Percentiles rank a stretch among this genome's conserved stretches.
phyloP scores from a whole-genome alignment of 495 filamentous ascomycete genomes.

The Neurospora sp. region DNA sequence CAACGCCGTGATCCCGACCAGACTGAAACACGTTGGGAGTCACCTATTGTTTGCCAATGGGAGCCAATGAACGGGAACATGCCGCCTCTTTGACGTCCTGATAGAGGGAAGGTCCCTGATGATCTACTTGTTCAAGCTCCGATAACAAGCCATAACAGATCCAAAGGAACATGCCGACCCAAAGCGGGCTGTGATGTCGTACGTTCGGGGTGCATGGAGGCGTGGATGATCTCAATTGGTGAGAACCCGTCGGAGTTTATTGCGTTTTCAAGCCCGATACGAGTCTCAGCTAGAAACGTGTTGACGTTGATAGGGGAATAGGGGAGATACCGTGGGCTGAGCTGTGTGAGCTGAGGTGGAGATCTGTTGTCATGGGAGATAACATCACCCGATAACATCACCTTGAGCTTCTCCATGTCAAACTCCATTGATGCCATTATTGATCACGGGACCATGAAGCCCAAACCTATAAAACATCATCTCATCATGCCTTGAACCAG shows the following conservation, averaged over 20 bases:
- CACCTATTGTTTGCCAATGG: background rate
- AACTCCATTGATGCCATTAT: background rate
- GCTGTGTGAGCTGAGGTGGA: background rate
- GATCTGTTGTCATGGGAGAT: background rate
- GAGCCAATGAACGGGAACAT: background rate
- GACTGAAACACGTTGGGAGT: background rate
- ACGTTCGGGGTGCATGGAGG: background rate
- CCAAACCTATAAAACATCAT: background rate
- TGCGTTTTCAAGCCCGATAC: background rate
- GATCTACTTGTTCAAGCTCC: background rate
- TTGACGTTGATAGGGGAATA: background rate
- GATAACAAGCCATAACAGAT: background rate
- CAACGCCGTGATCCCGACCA: background rate
- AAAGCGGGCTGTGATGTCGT: background rate
- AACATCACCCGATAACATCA: background rate
- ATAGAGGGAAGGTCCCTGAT: background rate
- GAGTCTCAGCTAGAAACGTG: background rate
- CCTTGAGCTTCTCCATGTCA: background rate
- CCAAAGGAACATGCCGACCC: background rate
- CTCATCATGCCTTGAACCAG: background rate
- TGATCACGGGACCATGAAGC: background rate
- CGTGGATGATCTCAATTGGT: background rate
- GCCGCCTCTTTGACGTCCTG: background rate
- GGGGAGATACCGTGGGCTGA: background rate
- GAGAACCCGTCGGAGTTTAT: background rate